phyloP scores from a whole-genome alignment of 129 eudicot species.

The Lactuca sativa region DNA sequence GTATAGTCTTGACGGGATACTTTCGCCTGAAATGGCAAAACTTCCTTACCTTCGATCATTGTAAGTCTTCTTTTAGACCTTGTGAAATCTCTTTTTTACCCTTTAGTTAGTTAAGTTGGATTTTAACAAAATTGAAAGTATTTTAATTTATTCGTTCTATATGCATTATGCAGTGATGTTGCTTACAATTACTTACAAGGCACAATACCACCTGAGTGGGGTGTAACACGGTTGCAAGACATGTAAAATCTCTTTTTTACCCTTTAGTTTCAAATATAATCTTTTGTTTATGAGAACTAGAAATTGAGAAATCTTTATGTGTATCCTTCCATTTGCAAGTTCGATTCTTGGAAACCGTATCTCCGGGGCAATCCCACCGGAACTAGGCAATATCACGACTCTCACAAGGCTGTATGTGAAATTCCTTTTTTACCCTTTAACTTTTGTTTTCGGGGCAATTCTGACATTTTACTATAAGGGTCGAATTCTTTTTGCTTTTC shows the following conservation, averaged over 20 bases:
- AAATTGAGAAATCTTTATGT: conserved; percentile 12
- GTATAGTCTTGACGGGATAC: conserved; percentile 76
- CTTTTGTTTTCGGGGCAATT: conserved; percentile 13
- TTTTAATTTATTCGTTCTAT: conserved; percentile 3
- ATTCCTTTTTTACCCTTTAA: not conserved
- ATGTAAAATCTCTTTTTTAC: conserved; percentile 43
- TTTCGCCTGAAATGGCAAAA: conserved; percentile 62
- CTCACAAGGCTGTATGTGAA: conserved; percentile 67
- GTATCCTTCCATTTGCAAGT: conserved; percentile 47
- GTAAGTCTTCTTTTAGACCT: conserved; percentile 44
- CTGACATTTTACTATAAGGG: conserved; percentile 8
- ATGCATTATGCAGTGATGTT: conserved; percentile 64
- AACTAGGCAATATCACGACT: conserved; percentile 59
- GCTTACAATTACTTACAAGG: conserved; percentile 78
- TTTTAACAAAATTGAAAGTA: conserved; percentile 6
- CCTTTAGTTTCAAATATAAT: not conserved
- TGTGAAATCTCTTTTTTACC: not conserved
- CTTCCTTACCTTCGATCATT: conserved; percentile 64
- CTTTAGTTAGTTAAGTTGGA: not conserved
- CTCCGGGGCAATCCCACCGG: conserved; percentile 69
- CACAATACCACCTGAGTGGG: conserved; percentile 78
- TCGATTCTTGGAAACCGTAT: conserved; percentile 72
- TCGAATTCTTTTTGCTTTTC: conserved; percentile 7
- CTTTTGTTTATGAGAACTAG: not conserved
- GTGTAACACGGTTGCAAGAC: conserved; percentile 43